Conservation (phyloP, 768 basidiomycete species). For the Pleurotus ostreatus region DNA sequence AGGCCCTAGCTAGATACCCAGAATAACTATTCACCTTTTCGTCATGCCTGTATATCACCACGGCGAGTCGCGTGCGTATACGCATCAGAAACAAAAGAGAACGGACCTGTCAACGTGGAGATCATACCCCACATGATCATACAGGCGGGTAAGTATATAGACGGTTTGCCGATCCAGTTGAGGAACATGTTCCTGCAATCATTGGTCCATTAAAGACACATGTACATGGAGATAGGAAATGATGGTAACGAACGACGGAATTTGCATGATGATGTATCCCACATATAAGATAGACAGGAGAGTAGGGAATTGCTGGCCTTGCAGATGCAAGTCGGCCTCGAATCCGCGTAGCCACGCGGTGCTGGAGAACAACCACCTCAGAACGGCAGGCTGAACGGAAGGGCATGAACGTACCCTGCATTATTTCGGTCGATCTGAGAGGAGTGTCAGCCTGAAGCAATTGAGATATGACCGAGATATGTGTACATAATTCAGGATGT, state of each 20-base stretch:
- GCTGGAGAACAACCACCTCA: conserved; percentile 25
- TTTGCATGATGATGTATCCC: conserved; percentile 75
- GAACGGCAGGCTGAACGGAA: not conserved
- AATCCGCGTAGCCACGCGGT: conserved; percentile 73
- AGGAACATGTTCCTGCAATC: conserved; percentile 67
- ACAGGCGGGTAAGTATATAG: conserved; percentile 60
- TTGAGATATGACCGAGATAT: not conserved
- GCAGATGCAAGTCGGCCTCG: conserved; percentile 60
- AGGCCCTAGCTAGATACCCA: not conserved
- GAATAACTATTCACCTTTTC: conserved; percentile 26
- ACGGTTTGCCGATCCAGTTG: conserved; percentile 64
- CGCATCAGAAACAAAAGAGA: conserved; percentile 3
- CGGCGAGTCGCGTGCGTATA: no score
- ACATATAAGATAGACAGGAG: conserved; percentile 68
- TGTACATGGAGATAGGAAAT: not conserved
- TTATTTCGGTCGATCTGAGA: conserved; percentile 73
- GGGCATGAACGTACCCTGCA: conserved; percentile 42
- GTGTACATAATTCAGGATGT: conserved; percentile 46
- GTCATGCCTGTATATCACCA: conserved; percentile 28
- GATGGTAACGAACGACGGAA: conserved; percentile 56
- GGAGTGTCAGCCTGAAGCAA: not conserved
- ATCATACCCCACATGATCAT: conserved; percentile 74
- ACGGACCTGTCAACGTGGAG: conserved; percentile 48
- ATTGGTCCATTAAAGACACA: not conserved
- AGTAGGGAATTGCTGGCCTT: conserved; percentile 63